Conservation (phyloP, 2,329 filamentous ascomycete genomes). For the Sporothrix mexicana region DNA sequence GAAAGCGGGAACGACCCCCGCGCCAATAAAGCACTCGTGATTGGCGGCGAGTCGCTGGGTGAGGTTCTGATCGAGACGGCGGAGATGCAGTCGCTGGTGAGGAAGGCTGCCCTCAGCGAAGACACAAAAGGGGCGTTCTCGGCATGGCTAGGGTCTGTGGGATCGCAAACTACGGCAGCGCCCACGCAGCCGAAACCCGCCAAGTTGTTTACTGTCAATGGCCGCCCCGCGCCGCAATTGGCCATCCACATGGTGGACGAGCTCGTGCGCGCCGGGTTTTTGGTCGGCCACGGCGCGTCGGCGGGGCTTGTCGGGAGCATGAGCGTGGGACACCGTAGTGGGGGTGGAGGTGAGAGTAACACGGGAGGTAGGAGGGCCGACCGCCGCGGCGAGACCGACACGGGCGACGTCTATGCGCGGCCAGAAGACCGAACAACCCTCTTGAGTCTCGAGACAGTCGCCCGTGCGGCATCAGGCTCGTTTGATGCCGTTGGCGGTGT, state of each 20-base stretch:
- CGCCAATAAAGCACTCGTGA: conserved; percentile 50
- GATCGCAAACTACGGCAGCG: conserved; percentile 51
- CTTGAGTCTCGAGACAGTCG: conserved; percentile 66
- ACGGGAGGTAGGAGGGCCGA: background rate
- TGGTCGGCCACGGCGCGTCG: conserved; percentile 57
- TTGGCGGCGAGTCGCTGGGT: conserved; percentile 42
- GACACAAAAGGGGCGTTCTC: conserved; percentile 59
- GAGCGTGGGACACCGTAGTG: conserved; percentile 37
- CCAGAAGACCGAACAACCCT: conserved; percentile 62
- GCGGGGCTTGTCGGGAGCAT: conserved; percentile 25
- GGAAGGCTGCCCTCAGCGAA: conserved; percentile 46
- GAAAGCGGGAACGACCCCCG: conserved; percentile 44
- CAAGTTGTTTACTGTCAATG: conserved; percentile 32
- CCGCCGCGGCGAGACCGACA: conserved; percentile 39
- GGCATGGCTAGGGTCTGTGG: conserved; percentile 57
- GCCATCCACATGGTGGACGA: conserved; percentile 56
- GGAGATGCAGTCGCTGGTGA: conserved; percentile 60
- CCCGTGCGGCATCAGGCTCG: conserved; percentile 70
- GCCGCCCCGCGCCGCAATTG: conserved; percentile 43
- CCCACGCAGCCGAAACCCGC: conserved; percentile 36
- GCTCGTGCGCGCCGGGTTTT: conserved; percentile 69
- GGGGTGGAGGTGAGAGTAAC: conserved; percentile 43
- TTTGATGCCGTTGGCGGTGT: conserved; percentile 71
- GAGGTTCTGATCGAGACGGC: conserved; percentile 67
- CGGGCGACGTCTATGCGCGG: conserved; percentile 49